Base-by-base conservation (phyloP, 306 rosid genomes). In the Rosa rugosa region DNA sequence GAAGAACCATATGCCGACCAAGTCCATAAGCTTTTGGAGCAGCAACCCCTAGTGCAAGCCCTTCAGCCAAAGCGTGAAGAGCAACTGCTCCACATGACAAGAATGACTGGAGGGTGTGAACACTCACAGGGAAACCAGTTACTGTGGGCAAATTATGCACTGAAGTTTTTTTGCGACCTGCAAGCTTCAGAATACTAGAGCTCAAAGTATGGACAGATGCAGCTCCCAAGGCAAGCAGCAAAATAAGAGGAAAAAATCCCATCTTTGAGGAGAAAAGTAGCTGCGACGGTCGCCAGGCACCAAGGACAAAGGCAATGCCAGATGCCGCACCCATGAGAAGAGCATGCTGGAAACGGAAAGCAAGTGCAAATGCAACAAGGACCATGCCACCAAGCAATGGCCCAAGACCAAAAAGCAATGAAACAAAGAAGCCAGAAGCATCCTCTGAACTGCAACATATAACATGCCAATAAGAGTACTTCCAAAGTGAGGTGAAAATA, bases 21-120 rank as follows among this genome's bases (percentile, higher is more conserved):
- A 93, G 93, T 53, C 98, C 99, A 65, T 91, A 91, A 27, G 99
- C 99, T 84, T 96, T 93, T 65, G 99, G 99, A 11, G 99, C 99
- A 46, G 99, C 99, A n/a, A 96, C 99, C 65, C 99, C 99, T 59
- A 96, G 84, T 1, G 98, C 99, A 65, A 96, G 97, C 67, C 99
- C 99, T 88, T 96, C 99, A 0, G 98, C 98, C 84, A 93, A 77
- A 27, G 99, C 99, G 31, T 96, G 99, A 23, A 93, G 47, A 34
- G 98, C 99, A 41, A 96, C 84, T 31, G 96, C 91, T 71, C 98
- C 99, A 12, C 98, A 96, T 44, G 98, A 84, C 75, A 96, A 79
- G 88, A 96, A 96, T 50, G 98, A 88, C 78, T 96, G 98, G 69
- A 96, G 97, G 79, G 99, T 96, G 86, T 93, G 99, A 75, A 90